Conservation (phyloP, 2,329 filamentous ascomycete species). For the Trichoderma sp. region DNA sequence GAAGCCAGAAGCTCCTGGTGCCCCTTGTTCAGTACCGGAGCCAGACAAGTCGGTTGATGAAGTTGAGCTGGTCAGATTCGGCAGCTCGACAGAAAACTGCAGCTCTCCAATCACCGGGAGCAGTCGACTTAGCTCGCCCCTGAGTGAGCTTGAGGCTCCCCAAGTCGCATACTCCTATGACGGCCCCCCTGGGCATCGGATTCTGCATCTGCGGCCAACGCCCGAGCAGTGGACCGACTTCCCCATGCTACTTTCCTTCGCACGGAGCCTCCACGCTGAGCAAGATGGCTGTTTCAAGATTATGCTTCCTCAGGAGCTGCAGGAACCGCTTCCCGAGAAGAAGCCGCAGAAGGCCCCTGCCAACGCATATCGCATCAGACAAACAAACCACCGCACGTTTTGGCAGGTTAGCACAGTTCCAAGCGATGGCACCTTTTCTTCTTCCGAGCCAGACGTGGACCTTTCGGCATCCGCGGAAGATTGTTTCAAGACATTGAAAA, state of each 20-base stretch:
- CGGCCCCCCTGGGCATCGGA: conserved; percentile 36
- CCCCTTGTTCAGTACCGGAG: background rate
- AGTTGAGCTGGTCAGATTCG: conserved; percentile 4
- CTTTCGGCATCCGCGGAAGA: conserved; percentile 35
- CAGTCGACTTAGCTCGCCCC: conserved; percentile 34
- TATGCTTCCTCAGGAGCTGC: conserved; percentile 39
- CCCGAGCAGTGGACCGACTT: conserved; percentile 44
- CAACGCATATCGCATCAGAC: conserved; percentile 43
- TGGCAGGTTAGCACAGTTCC: conserved; percentile 44
- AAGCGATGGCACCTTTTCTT: conserved; percentile 41
- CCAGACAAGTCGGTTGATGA: conserved; percentile 7
- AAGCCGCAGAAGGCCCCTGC: conserved; percentile 37
- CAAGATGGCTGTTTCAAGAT: conserved; percentile 46
- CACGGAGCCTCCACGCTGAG: conserved; percentile 38
- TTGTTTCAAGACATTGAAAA: conserved; percentile 41
- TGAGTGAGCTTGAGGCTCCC: conserved; percentile 33
- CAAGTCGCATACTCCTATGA: conserved; percentile 40
- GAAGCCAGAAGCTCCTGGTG: background rate
- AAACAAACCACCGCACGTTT: conserved; percentile 42
- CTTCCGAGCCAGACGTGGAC: conserved; percentile 33
- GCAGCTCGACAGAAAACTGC: conserved; percentile 11
- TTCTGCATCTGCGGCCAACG: conserved; percentile 43
- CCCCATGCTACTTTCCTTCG: conserved; percentile 41
- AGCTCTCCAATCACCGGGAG: conserved; percentile 2
- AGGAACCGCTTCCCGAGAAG: conserved; percentile 41